Percentiles rank a stretch among this genome's conserved stretches.
Conservation (phyloP, 164 flowering plant species). For the Santalum album region DNA sequence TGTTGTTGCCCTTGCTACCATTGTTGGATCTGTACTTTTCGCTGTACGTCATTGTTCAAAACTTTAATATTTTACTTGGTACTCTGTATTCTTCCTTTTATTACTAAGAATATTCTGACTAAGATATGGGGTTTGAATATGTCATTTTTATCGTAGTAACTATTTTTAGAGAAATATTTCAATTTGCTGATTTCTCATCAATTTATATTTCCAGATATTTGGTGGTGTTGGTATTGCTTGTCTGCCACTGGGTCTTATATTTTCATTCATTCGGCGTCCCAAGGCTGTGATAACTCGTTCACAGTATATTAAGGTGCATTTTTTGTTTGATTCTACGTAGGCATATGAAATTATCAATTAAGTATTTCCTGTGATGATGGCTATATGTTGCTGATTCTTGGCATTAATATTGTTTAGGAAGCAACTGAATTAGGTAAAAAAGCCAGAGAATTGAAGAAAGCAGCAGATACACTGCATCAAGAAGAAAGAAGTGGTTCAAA, state of each 20-base stretch:
- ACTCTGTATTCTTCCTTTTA: too few relatives aligned
- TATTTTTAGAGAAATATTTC: too few relatives aligned
- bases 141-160: too few relatives aligned
- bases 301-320: slow-evolving; percentile 92
- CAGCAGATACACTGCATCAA: slow-evolving; percentile 90
- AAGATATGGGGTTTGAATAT: too few relatives aligned
- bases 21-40: slow-evolving; percentile 93
- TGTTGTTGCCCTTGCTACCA: slow-evolving; percentile 94
- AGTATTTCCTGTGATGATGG: neutral
- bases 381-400: slow-evolving; percentile 7
- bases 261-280: slow-evolving; percentile 84
- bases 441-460: slow-evolving; percentile 88
- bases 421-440: slow-evolving; percentile 94
- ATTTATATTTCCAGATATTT: slow-evolving; percentile 62
- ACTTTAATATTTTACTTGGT: slow-evolving; percentile 1
- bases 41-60: slow-evolving; percentile 37
- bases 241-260: slow-evolving; percentile 82
- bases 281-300: slow-evolving; percentile 98
- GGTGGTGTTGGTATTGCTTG: slow-evolving; percentile 97
- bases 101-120: too few relatives aligned
- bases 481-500: slow-evolving; percentile 90
- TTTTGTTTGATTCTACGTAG: neutral
- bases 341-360: too few relatives aligned
- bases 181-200: neutral
- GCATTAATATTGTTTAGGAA: slow-evolving; percentile 54